A percentile compares a stretch with the other conserved stretches of the same genome.
Conservation (phyloP, 306 rosid species). For the Cucurbita argyrosperma region DNA sequence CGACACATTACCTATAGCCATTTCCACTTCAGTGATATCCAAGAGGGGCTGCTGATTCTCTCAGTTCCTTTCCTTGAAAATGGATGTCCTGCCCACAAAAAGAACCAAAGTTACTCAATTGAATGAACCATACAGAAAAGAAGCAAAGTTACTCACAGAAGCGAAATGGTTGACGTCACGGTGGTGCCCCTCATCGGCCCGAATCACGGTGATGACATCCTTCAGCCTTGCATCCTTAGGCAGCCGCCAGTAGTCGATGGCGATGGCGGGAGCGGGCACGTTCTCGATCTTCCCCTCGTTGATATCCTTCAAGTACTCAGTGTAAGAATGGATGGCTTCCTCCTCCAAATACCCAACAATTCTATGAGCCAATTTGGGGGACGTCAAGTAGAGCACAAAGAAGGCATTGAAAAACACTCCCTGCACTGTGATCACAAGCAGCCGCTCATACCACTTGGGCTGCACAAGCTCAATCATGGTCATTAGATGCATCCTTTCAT, state of each 20-base stretch:
- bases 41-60: conserved; percentile 61
- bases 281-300: conserved; percentile 49
- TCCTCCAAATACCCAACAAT: conserved; percentile 64
- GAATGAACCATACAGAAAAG: no score
- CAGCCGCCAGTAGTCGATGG: conserved; percentile 74
- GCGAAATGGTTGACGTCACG: conserved; percentile 80
- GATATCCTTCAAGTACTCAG: conserved; percentile 39
- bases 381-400: conserved; percentile 41
- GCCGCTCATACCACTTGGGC: conserved; percentile 62
- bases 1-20: background rate
- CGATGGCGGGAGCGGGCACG: conserved; percentile 72
- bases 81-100: conserved; percentile 52
- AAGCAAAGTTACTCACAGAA: conserved; percentile 31
- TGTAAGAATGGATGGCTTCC: conserved; percentile 50
- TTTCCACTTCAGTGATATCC: conserved; percentile 33
- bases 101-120: no score
- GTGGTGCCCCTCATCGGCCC: conserved; percentile 77
- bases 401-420: conserved; percentile 70
- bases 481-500: conserved; percentile 85
- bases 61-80: conserved; percentile 49
- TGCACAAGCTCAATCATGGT: conserved; percentile 61
- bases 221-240: conserved; percentile 50
- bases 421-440: conserved; percentile 51
- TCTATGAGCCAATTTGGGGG: conserved; percentile 62
- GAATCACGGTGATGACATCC: conserved; percentile 57